These are phyloP conservation scores for Hura crepitans DNA, from an alignment of 441 rosid genomes.

Conservation along the genomic window DNA sequence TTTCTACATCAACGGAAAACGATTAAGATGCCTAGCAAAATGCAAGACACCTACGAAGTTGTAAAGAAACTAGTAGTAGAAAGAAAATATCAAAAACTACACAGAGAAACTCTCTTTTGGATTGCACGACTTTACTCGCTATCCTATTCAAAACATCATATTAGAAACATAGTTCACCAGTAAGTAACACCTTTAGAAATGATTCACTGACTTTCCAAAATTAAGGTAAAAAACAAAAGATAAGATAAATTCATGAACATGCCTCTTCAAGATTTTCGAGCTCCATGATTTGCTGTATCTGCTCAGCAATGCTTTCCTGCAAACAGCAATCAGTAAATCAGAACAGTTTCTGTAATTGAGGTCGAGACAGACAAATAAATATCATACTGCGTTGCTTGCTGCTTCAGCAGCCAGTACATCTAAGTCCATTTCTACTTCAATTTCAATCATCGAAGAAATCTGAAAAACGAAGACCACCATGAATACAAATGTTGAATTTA, in stretches of 20 bases:
- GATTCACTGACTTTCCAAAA: not conserved
- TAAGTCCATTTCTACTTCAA: constrained; percentile 87
- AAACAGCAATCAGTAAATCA: constrained; percentile 21
- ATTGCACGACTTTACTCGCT: too few species aligned
- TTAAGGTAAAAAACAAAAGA: not conserved
- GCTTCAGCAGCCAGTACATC: constrained; percentile 97
- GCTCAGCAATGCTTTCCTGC: constrained; percentile 77
- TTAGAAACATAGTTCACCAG: too few species aligned
- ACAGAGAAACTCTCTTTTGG: not conserved
- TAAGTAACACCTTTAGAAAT: not conserved
- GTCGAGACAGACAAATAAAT: constrained; percentile 16
- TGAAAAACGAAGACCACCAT: constrained; percentile 23
- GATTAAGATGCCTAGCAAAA: not conserved
- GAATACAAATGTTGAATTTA: too few species aligned
- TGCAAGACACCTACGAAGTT: not conserved
- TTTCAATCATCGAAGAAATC: constrained; percentile 97
- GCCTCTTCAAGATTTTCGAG: constrained; percentile 97
- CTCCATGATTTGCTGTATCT: constrained; percentile 88
- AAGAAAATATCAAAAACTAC: not conserved
- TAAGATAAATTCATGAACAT: constrained; percentile 15
- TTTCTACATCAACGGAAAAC: constrained; percentile 39
- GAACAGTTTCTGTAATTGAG: not conserved
- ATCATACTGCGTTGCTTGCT: constrained; percentile 62
- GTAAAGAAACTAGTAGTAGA: not conserved
- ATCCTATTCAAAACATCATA: too few species aligned